Base-by-base conservation (phyloP, 225 moss, liverwort and hornwort genomes). In the Ulota crispa region DNA sequence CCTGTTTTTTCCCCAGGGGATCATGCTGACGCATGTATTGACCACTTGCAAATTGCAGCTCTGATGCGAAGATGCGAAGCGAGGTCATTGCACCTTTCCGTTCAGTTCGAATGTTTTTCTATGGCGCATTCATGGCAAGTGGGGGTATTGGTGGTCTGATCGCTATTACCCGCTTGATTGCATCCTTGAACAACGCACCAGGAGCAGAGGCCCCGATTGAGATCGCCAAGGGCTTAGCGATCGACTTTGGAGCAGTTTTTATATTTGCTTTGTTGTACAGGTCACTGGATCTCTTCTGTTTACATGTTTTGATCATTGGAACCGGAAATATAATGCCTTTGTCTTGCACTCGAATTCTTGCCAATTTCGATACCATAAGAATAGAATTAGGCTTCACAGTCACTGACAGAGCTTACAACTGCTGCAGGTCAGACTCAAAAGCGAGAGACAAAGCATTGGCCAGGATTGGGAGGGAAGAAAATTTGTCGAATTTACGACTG, bases 21-120 rank as follows among this genome's bases (percentile, higher is more conserved):
- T 60, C 0, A 21, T 69, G 77, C 55, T 64, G 37, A 73, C 59
- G 70, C 64, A 78, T 8, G 14, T 28, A 23, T 52, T 81, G 47
- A 78, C 73, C 56, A 47, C 37, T 66, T 78, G 64, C 32, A 37
- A 65, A 86, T 50, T 89, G 88, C 92, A 97, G 97, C 76, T 30
- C 95, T 81, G 91, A 94, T 78, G 95, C 97, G 14, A 97, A 93
- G 89, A 95, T 97, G 63, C 89, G 97, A 75, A 95, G 92, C 78
- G 97, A 97, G 80, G 97, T 97, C 28, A 95, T 97, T 72, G 93
- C 95, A 27, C 97, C 97, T 30, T 97, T 94, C 77, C 93, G 97
- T 30, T 53, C 95, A 18, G 24, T 97, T 59, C 92, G 97, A 54
- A 97, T 97, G 97, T 97, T 97, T 83, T 97, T 97, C 85, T 95